These are phyloP conservation scores for Nothophytophthora sp. DNA, from an alignment of 352 stramenopile genomes.

Conservation along the genomic window DNA sequence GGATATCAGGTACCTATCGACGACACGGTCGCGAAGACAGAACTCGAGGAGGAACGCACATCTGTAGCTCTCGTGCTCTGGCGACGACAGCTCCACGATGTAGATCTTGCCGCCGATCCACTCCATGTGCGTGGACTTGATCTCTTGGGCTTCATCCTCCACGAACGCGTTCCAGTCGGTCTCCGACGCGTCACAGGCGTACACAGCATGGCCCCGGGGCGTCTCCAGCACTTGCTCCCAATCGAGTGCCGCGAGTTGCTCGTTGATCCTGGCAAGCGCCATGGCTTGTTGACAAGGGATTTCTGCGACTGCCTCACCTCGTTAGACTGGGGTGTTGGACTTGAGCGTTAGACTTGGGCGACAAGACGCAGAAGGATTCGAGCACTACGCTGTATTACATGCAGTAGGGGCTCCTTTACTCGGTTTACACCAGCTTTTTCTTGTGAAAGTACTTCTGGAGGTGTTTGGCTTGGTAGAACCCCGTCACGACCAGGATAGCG, in stretches of 20 bases:
- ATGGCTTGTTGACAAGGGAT: too few relatives aligned
- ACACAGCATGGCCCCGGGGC: too few relatives aligned
- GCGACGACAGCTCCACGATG: neutral
- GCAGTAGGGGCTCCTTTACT: too few relatives aligned
- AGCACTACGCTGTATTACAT: too few relatives aligned
- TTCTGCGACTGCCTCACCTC: too few relatives aligned
- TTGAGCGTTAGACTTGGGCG: too few relatives aligned
- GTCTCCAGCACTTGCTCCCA: neutral
- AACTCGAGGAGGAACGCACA: too few relatives aligned
- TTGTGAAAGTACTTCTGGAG: slow-evolving; percentile 83
- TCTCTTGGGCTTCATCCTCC: neutral
- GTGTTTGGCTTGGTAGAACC: slow-evolving; percentile 80
- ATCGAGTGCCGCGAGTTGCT: too few relatives aligned
- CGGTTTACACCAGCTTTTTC: slow-evolving; percentile 81
- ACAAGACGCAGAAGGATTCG: too few relatives aligned
- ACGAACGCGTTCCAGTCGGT: neutral
- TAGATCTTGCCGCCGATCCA: slow-evolving; percentile 1
- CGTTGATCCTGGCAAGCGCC: too few relatives aligned
- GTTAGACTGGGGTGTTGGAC: too few relatives aligned
- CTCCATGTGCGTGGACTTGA: neutral
- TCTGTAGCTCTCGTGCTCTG: too few relatives aligned
- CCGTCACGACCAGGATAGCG: slow-evolving; percentile 60
- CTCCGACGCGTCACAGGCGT: neutral
- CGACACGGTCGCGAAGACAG: neutral
- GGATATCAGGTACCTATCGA: neutral